Evolutionary conservation across 208 protist genomes (phyloP).

Genomic region (Herpetomonas tarakana): DNA sequence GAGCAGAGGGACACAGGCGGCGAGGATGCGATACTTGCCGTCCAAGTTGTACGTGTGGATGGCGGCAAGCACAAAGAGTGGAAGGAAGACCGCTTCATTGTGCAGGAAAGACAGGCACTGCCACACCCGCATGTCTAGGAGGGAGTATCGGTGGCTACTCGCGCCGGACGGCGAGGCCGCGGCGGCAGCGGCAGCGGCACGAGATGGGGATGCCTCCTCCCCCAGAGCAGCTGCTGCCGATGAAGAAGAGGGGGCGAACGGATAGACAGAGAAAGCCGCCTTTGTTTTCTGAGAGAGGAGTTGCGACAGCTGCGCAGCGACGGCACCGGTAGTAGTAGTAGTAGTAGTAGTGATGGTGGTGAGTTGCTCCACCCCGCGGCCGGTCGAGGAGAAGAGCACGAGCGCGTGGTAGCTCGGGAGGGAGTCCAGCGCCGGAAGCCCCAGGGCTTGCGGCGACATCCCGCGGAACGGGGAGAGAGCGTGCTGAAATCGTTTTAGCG

Average conservation of each 20-base stretch:
- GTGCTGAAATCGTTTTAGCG: background rate
- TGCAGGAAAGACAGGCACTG: slow-evolving; percentile 20
- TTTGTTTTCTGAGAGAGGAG: slow-evolving; percentile 4
- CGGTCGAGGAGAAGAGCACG: too few relatives aligned
- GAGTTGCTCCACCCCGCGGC: too few relatives aligned
- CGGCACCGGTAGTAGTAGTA: background rate
- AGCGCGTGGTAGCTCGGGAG: too few relatives aligned
- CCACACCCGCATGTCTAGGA: slow-evolving; percentile 9
- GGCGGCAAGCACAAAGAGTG: slow-evolving; percentile 40
- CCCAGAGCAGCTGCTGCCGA: too few relatives aligned
- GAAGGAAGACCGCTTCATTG: slow-evolving; percentile 41
- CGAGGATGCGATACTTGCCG: slow-evolving; percentile 16
- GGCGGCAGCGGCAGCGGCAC: background rate
- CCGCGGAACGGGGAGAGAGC: background rate
- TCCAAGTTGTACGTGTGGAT: slow-evolving; percentile 45
- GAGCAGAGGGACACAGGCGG: slow-evolving; percentile 24
- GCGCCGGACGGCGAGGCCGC: background rate
- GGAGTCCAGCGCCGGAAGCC: background rate
- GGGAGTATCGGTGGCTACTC: background rate
- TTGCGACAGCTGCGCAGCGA: background rate
- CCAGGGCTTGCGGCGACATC: background rate
- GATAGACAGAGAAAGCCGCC: too few relatives aligned
- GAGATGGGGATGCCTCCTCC: too few relatives aligned
- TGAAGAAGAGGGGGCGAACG: too few relatives aligned
- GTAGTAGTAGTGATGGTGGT: background rate